Conservation (phyloP, 208 protist species). For the Angomonas deanei region DNA sequence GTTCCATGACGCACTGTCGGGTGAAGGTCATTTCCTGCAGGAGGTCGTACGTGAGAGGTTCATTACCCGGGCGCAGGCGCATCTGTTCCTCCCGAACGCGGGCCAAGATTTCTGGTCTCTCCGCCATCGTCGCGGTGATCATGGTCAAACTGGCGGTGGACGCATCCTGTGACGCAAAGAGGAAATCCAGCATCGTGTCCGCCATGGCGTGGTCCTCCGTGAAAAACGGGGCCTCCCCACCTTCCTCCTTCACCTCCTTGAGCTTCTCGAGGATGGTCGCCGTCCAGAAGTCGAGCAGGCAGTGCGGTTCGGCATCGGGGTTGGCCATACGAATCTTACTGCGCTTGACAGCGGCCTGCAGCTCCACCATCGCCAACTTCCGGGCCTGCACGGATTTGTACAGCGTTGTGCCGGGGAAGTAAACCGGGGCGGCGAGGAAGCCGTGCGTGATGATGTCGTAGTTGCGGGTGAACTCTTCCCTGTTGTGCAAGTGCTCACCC, state of each 20-base stretch:
- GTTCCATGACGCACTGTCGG: constrained; percentile 79
- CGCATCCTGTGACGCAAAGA: constrained; percentile 91
- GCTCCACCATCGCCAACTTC: constrained; percentile 76
- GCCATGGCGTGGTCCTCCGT: constrained; percentile 83
- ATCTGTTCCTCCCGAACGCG: constrained; percentile 86
- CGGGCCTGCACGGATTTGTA: constrained; percentile 88
- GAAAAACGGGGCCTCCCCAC: constrained; percentile 60
- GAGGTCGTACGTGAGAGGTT: constrained; percentile 76
- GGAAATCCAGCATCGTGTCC: constrained; percentile 89
- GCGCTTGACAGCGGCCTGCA: constrained; percentile 74
- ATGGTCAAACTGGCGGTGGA: constrained; percentile 83
- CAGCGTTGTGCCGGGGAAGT: constrained; percentile 88
- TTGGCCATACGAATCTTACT: constrained; percentile 72
- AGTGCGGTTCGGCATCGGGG: constrained; percentile 72
- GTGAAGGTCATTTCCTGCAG: constrained; percentile 89
- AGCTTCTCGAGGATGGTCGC: constrained; percentile 61
- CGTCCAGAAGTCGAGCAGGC: constrained; percentile 92
- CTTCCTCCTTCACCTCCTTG: constrained; percentile 66
- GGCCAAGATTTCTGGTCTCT: constrained; percentile 84
- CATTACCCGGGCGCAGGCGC: constrained; percentile 68
- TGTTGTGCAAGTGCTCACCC: constrained; percentile 85
- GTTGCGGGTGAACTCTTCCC: constrained; percentile 81
- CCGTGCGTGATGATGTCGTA: constrained; percentile 93
- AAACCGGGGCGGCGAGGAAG: constrained; percentile 88
- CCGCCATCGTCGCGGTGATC: constrained; percentile 82